Evolutionary conservation across 2,329 filamentous ascomycete species (phyloP), one percentile per base, ranked within the genome.

Genomic region (Cladophialophora chaetospira): DNA sequence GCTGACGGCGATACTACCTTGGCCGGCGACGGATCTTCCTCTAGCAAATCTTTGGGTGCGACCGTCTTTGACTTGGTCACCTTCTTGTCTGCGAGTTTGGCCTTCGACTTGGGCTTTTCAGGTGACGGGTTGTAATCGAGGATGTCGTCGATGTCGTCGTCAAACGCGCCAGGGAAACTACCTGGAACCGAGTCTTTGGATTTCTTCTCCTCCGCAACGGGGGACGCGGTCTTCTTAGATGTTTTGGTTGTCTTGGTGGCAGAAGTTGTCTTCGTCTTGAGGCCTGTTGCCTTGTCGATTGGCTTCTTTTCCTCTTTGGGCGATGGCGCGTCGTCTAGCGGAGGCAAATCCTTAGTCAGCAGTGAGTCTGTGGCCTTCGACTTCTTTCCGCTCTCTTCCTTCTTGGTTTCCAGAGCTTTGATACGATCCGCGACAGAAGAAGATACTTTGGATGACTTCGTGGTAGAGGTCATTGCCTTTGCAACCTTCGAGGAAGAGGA

Each of bases 141-240:
- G 50, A 50, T 51, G 36, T 68, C 67, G 50, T 53, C 63, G 47
- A 83, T 71, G 53, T 80, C 61, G 61, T 77, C 77, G 31, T 79
- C 77, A 61, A 80, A 71, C 25, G 65, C 77, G 40, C 75, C 73
- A 21, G 83, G 83, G 67, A 86, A 86, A 59, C 80, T 81, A 53
- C 83, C 84, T 38, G 83, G 82, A 4, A 83, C 72, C 26, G 70
- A 69, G 51, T 76, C 74, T 49, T 70, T 72, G 9, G 69, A 70
- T 19, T 65, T 71, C 71, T 67, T 74, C 56, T 68, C 70, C 67
- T 67, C 69, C 57, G 65, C 62, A 40, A 70, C 63, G 13, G 61
- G 59, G 33, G 63, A 57, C 53, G 56, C 55, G 55, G 57, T 44
- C n/a, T 38, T 31, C 15, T 65, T 61, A 56, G 63, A 63, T 26